Evolutionary conservation across 2,329 filamentous ascomycete species (phyloP).

Genomic region (Blastomyces percursus): DNA sequence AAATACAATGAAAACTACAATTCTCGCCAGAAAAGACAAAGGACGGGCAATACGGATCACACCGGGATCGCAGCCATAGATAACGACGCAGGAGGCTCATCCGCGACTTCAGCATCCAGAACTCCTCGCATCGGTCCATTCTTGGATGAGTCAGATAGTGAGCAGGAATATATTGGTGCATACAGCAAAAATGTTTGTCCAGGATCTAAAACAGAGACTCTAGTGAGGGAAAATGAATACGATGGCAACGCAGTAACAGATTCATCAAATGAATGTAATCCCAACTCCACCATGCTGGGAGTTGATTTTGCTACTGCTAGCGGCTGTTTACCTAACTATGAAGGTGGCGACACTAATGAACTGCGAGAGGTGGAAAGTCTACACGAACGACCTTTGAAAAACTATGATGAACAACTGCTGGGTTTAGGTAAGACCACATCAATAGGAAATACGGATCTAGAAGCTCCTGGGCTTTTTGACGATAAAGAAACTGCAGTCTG

Average conservation of each 20-base stretch:
- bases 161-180: constrained; percentile 48
- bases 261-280: neutral
- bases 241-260: constrained; percentile 24
- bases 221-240: too few relatives aligned
- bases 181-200: constrained; percentile 43
- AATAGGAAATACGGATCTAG: constrained; percentile 14
- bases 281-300: neutral
- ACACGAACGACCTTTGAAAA: neutral
- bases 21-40: constrained; percentile 25
- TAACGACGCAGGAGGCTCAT: neutral
- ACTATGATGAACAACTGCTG: neutral
- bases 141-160: constrained; percentile 43
- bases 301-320: neutral
- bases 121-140: constrained; percentile 27
- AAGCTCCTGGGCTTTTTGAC: constrained; percentile 38
- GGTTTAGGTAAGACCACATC: constrained; percentile 18
- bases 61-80: neutral
- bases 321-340: neutral
- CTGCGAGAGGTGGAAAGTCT: neutral
- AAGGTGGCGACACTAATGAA: neutral
- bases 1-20: constrained; percentile 25
- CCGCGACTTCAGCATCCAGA: neutral
- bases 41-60: constrained; percentile 12
- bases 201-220: neutral
- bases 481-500: constrained; percentile 41